phyloP scores from a whole-genome alignment of 345 rosid genomes.

The Jatropha curcas region DNA sequence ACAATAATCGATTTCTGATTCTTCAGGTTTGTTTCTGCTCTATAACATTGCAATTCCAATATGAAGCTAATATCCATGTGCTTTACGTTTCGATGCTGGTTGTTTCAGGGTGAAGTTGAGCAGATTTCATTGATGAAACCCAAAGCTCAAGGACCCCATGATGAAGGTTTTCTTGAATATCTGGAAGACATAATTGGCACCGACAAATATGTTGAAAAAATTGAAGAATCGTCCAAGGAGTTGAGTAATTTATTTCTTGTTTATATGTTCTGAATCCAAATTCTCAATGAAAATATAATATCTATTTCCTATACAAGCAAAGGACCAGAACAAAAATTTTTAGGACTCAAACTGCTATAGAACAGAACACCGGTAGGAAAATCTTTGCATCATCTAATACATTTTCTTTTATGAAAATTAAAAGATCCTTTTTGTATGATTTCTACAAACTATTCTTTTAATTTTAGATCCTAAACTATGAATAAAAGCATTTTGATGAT shows the following conservation, averaged over 20 bases:
- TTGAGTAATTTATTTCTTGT: conserved; percentile 44
- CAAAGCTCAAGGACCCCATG: conserved; percentile 94
- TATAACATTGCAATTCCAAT: neutral
- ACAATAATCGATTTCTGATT: conserved; percentile 97
- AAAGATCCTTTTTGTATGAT: neutral
- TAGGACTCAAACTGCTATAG: neutral
- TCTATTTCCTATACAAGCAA: neutral
- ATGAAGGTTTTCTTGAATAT: conserved; percentile 98
- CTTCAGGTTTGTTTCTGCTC: conserved; percentile 65
- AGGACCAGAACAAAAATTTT: neutral
- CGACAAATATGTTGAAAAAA: conserved; percentile 84
- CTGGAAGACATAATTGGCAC: conserved; percentile 97
- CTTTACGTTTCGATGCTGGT: conserved; percentile 15
- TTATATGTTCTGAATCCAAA: neutral
- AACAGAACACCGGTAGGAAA: neutral
- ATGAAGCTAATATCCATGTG: neutral
- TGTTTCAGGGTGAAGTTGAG: conserved; percentile 94
- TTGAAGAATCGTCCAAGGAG: conserved; percentile 78
- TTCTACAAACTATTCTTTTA: neutral
- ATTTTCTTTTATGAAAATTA: neutral
- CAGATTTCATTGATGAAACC: conserved; percentile 99
- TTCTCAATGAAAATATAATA: neutral
- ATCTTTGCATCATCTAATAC: neutral
- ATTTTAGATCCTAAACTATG: neutral
- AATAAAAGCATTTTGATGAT: neutral